Evolutionary conservation across 164 flowering plant species (phyloP), one percentile per base, ranked within the genome.

Genomic region (Annona cherimola): DNA sequence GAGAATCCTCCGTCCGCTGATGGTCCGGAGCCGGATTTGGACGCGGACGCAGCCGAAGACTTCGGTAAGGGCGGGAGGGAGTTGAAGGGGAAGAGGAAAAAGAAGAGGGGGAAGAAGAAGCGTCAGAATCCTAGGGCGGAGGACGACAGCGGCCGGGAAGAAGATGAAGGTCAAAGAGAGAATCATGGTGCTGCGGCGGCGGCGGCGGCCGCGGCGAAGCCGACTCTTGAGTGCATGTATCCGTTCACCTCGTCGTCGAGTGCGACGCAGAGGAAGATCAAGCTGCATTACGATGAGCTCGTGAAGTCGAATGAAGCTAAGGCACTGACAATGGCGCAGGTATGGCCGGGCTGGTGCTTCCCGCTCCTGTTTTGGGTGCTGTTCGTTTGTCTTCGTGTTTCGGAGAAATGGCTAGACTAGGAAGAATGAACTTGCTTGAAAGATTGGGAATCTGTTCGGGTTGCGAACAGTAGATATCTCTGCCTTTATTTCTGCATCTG

Each of bases 261-360:
- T 76, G 87, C 81, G 1, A 89, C 86, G 7, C 97, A 92, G 87
- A 86, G 90, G 86, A 91, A 82, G 84, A 90, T 91, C 66, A 91
- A 90, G 76, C 88, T 83, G 75, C 94, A 90, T 75, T 91, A 88
- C 80, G 94, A 91, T 81, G 87, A 87, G 77, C 85, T 91, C 45
- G 87, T 89, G 41, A 88, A 88, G 81, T 84, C 88, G 35, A 83
- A 87, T 67, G 87, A 81, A 60, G 80, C 88, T 67, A 86, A 88
- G 68, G 83, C 79, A 50, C 79, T 91, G 76, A 89, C 93, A 44
- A 71, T 90, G 26, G 83, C 85, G 74, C 94, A 91, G 94, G 97
- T 91, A 72, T 26, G 55, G 14, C 11, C 45, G 57, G 14, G 3
- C 14, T 16, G 46, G 66, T n/a, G 73, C 14, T 39, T 35, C 16